A percentile compares a stretch with the other conserved stretches of the same genome.
Conservation (phyloP, 345 rosid genomes). For the Streptanthus diversifolius region DNA sequence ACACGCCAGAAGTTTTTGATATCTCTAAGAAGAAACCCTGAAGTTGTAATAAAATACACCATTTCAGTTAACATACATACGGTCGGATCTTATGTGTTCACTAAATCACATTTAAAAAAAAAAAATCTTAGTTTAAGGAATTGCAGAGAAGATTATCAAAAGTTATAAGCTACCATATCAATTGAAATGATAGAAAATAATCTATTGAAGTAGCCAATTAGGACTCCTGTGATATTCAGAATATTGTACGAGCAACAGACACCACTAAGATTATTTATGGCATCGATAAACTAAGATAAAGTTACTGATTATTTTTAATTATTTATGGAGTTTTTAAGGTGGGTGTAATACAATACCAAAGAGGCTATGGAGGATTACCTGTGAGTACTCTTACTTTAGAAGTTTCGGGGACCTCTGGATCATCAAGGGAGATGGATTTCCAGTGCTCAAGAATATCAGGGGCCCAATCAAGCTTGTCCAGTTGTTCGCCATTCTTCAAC, state of each 20-base stretch:
- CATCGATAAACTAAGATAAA: not conserved
- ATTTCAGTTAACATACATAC: not conserved
- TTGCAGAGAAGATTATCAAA: not conserved
- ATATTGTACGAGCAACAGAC: not conserved
- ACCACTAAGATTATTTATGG: not conserved
- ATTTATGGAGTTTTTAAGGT: not conserved
- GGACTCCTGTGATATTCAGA: not conserved
- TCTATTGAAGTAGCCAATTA: not conserved
- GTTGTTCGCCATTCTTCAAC: slow-evolving; percentile 37
- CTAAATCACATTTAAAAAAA: not conserved
- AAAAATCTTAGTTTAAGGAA: not conserved
- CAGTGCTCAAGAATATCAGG: slow-evolving; percentile 44
- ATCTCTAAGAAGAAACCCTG: slow-evolving; percentile 78
- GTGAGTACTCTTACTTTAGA: slow-evolving; percentile 61
- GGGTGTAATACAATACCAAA: not conserved
- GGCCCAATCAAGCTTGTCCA: slow-evolving; percentile 47
- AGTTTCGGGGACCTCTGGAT: slow-evolving; percentile 36
- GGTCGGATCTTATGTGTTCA: not conserved
- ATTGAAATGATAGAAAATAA: not conserved
- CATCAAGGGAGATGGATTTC: slow-evolving; percentile 28
- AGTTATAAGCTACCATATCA: not conserved
- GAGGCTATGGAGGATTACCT: slow-evolving; percentile 41
- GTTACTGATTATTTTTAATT: not conserved
- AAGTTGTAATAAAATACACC: not conserved
- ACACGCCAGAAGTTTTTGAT: slow-evolving; percentile 85